Evolutionary conservation across 2,329 filamentous ascomycete species (phyloP), one percentile per base, ranked within the genome.

Genomic region (Ophiocordyceps camponoti-saundersi): DNA sequence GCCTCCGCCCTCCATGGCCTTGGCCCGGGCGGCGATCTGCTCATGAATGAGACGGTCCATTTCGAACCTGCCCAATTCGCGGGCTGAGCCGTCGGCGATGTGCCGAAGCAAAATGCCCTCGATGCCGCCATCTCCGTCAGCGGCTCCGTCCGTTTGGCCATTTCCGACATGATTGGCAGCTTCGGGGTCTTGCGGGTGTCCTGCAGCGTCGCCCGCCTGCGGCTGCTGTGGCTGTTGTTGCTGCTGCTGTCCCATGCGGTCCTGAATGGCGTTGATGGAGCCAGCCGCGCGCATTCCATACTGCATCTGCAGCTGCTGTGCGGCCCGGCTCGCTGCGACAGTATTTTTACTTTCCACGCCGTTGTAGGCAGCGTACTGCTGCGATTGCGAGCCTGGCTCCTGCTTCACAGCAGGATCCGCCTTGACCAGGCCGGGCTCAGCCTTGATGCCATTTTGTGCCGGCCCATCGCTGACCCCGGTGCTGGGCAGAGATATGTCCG

Each of bases 91-190:
- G 36, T 71, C 63, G 4, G 70, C 67, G 48, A 71, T 68, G 42
- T 73, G 69, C 51, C 72, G 71, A 56, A 81, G 68, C 42, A 86
- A 64, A 40, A 85, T 66, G 10, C 73, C 76, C 48, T 73, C 65
- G 36, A 75, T 75, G 41, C 77, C 63, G 3, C 73, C 71, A 48
- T 71, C 69, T 3, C 71, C n/a, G n/a, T 40, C 71, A 49, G 63
- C 69, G 30, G 83, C 67, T 45, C 89, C 90, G 58, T 96, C 90
- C 15, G 82, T 82, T 61, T 95, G 71, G 51, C 59, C 66, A 59
- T 69, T 73, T 46, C 52, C 52, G 12, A 62, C 48, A 44, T 57
- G 53, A 16, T 51, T 44, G 29, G 56, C 48, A 48, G 57, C 51
- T 56, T 58, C 52, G 52, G 58, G 58, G 55, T 57, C 59, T 40